Conservation (phyloP, 2,329 filamentous ascomycete genomes). For the Hypoxylon sp. region DNA sequence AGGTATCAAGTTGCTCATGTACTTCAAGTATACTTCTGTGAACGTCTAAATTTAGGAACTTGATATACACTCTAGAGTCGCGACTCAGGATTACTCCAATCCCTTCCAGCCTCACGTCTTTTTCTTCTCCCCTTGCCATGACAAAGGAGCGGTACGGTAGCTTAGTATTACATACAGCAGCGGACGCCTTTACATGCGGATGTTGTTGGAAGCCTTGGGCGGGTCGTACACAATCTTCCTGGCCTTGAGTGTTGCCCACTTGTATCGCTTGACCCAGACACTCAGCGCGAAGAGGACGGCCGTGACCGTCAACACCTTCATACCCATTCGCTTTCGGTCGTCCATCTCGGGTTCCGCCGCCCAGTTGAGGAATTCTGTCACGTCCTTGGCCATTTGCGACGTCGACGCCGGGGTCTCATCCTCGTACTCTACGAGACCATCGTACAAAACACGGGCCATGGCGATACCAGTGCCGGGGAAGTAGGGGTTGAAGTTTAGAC, state of each 20-base stretch:
- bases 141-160: slow-evolving; percentile 54
- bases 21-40: slow-evolving; percentile 43
- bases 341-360: slow-evolving; percentile 99
- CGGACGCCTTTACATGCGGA: slow-evolving; percentile 61
- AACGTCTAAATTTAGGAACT: slow-evolving; percentile 55
- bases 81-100: slow-evolving; percentile 52
- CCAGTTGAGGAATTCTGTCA: slow-evolving; percentile 99
- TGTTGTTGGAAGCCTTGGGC: slow-evolving; percentile 68
- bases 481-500: slow-evolving; percentile 99
- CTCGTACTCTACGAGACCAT: slow-evolving; percentile 97
- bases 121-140: slow-evolving; percentile 49
- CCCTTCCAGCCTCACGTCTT: slow-evolving; percentile 48
- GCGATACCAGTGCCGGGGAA: slow-evolving; percentile 99
- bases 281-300: slow-evolving; percentile 86
- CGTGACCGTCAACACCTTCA: slow-evolving; percentile 91
- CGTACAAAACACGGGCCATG: slow-evolving; percentile 98
- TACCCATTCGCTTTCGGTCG: slow-evolving; percentile 98
- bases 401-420: slow-evolving; percentile 94
- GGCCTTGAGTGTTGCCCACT: slow-evolving; percentile 97
- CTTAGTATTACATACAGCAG: slow-evolving; percentile 55
- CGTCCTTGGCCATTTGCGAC: slow-evolving; percentile 99
- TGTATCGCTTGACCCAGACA: slow-evolving; percentile 99
- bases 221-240: slow-evolving; percentile 93
- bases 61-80: slow-evolving; percentile 62
- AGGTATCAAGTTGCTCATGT: slow-evolving; percentile 21